A percentile compares a stretch with the other conserved stretches of the same genome.
phyloP scores from a whole-genome alignment of 768 basidiomycete genomes.

The Leccinum truebloodii region DNA sequence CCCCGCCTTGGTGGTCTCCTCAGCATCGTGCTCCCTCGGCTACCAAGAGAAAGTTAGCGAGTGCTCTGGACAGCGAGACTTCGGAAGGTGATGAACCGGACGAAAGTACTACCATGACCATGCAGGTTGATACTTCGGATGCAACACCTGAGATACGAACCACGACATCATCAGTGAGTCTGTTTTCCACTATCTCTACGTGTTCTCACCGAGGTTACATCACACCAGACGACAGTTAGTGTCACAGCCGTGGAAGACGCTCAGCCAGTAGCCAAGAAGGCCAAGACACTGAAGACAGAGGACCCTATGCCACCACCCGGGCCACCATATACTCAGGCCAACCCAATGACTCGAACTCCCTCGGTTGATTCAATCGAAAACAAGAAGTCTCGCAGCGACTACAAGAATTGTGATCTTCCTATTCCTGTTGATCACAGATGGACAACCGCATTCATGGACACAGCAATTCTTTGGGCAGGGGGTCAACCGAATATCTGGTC shows the following conservation, averaged over 20 bases:
- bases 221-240: neutral
- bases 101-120: too few species aligned
- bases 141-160: neutral
- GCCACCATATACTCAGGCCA: neutral
- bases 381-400: neutral
- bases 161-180: neutral
- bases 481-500: constrained; percentile 3
- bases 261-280: constrained; percentile 1
- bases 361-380: neutral
- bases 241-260: neutral
- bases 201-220: neutral
- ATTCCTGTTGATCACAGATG: neutral
- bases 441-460: constrained; percentile 2
- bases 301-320: too few species aligned
- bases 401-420: constrained; percentile 4
- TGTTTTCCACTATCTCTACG: neutral
- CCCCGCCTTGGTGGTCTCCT: neutral
- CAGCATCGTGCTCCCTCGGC: neutral
- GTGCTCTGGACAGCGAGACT: neutral
- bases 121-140: too few species aligned
- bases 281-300: neutral
- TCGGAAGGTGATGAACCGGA: too few species aligned
- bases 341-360: too few species aligned
- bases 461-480: too few species aligned
- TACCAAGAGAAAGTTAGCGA: constrained; percentile 1